Conservation (phyloP, 306 rosid species). For the Dryas alaskensis region DNA sequence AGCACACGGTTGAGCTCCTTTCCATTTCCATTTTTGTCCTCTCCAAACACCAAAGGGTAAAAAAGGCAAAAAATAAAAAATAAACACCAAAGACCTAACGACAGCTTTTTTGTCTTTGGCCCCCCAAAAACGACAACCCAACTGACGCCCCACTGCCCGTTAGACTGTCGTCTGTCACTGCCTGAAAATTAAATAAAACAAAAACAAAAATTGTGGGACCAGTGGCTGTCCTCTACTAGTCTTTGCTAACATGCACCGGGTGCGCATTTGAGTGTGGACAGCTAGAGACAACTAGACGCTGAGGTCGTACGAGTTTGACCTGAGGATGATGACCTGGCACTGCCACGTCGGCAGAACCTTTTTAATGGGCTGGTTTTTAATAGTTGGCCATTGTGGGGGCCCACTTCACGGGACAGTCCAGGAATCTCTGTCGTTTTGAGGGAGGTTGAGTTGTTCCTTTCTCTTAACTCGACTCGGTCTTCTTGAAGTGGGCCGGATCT, state of each 20-base stretch:
- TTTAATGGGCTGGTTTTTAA: background rate
- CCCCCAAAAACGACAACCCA: constrained; percentile 37
- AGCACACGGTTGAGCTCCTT: background rate
- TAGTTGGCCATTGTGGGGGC: background rate
- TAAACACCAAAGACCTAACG: background rate
- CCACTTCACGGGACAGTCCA: constrained; percentile 33
- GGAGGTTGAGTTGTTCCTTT: too few relatives aligned
- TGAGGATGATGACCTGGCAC: constrained; percentile 17
- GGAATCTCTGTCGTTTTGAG: constrained; percentile 50
- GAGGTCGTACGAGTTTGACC: constrained; percentile 10
- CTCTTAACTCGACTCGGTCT: background rate
- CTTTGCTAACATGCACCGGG: constrained; percentile 3
- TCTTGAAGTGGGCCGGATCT: background rate
- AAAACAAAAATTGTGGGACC: background rate
- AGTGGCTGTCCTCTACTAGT: background rate
- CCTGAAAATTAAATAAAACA: background rate
- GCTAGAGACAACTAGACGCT: constrained; percentile 35
- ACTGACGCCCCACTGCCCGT: constrained; percentile 27
- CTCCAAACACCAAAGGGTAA: background rate
- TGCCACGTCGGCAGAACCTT: background rate
- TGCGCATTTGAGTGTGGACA: constrained; percentile 15
- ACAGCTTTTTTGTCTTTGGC: constrained; percentile 8
- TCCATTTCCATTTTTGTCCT: background rate
- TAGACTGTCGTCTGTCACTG: background rate
- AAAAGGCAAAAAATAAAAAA: background rate